Percentiles rank a stretch among this genome's conserved stretches.
Conservation (phyloP, 2,329 filamentous ascomycete species). For the Fusarium sterilihyphosum region DNA sequence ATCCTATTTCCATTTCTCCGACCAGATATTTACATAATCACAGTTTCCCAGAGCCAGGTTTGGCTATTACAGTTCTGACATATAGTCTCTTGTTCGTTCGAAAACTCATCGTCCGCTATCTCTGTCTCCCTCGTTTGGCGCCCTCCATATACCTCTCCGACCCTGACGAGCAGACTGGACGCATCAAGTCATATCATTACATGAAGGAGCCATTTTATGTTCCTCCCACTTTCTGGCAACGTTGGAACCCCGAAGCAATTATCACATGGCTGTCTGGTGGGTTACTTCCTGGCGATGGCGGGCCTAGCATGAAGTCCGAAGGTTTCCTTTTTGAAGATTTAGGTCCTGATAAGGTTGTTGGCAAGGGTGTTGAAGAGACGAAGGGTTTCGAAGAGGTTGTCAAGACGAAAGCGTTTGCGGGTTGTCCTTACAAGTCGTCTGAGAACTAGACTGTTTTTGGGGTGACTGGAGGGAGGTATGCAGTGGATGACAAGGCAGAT, state of each 20-base stretch:
- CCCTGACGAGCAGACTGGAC: slow-evolving; percentile 63
- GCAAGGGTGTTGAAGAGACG: slow-evolving; percentile 60
- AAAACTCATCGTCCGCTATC: slow-evolving; percentile 64
- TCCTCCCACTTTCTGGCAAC: slow-evolving; percentile 66
- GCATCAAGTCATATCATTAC: slow-evolving; percentile 61
- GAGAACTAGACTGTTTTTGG: background rate
- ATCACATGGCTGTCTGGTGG: slow-evolving; percentile 56
- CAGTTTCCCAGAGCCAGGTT: slow-evolving; percentile 57
- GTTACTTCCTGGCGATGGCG: slow-evolving; percentile 56
- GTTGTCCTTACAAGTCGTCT: slow-evolving; percentile 56
- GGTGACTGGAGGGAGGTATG: background rate
- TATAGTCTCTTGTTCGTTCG: slow-evolving; percentile 61
- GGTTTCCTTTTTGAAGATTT: slow-evolving; percentile 68
- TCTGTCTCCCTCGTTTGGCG: slow-evolving; percentile 67
- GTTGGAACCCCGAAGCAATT: slow-evolving; percentile 69
- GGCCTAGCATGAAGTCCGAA: slow-evolving; percentile 52
- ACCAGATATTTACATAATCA: slow-evolving; percentile 20
- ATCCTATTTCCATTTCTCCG: background rate
- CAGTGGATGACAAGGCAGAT: no score
- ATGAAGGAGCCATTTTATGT: slow-evolving; percentile 74
- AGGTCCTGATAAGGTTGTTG: slow-evolving; percentile 66
- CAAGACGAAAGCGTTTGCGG: slow-evolving; percentile 42
- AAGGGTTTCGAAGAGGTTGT: slow-evolving; percentile 45
- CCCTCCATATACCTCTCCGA: slow-evolving; percentile 54
- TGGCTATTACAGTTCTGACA: slow-evolving; percentile 52